Evolutionary conservation across 1,284 basidiomycete genomes (phyloP).

Genomic region (Moesziomyces antarcticus): DNA sequence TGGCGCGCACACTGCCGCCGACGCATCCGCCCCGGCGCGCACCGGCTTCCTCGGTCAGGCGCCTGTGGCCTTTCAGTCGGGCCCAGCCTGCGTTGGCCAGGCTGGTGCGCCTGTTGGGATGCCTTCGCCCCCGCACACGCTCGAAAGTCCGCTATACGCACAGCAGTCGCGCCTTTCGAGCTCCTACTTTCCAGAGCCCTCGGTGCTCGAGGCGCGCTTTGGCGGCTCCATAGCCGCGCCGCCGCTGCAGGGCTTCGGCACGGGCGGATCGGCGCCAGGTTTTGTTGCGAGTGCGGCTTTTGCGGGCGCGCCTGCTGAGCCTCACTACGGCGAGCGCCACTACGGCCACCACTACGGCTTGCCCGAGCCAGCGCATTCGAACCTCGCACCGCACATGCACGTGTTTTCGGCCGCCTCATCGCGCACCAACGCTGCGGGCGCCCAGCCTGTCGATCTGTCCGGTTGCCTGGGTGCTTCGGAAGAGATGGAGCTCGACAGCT

Average conservation of each 20-base stretch:
- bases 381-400: background rate
- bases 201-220: slow-evolving; percentile 14
- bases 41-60: slow-evolving; percentile 31
- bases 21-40: slow-evolving; percentile 6
- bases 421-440: slow-evolving; percentile 8
- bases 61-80: slow-evolving; percentile 33
- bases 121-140: slow-evolving; percentile 7
- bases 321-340: no score
- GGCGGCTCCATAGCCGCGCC: background rate
- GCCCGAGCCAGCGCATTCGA: slow-evolving; percentile 1
- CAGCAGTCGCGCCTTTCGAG: slow-evolving; percentile 46
- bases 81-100: background rate
- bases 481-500: slow-evolving; percentile 47
- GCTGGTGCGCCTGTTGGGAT: slow-evolving; percentile 2
- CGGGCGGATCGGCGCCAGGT: background rate
- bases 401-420: background rate
- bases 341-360: slow-evolving; percentile 16
- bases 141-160: slow-evolving; percentile 41
- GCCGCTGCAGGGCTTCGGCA: background rate
- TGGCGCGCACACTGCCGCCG: slow-evolving; percentile 19
- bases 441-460: slow-evolving; percentile 35
- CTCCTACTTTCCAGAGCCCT: slow-evolving; percentile 43
- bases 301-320: background rate
- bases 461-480: slow-evolving; percentile 28
- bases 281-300: background rate